Base-by-base conservation (phyloP, 805 yeast genomes). In the Candida schatavii region DNA sequence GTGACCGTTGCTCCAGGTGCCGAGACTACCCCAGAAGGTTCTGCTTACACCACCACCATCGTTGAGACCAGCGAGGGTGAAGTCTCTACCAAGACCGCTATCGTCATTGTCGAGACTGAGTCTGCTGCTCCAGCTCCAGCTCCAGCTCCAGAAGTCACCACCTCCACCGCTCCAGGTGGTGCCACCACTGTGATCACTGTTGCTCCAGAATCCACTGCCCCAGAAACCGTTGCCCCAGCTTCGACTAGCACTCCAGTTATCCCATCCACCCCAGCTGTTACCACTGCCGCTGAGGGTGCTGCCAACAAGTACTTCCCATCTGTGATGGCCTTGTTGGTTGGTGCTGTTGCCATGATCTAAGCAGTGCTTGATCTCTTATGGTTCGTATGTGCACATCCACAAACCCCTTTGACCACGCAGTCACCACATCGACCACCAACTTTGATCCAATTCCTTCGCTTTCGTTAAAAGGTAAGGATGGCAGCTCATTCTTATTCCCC, bases 1-100 rank as follows among this genome's bases (percentile, higher is more conserved):
- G 44, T 46, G 3, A 58, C 39, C 35, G 74, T 72, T 10, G 54
- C 54, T 15, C 74, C 62, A 59, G 62, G 72, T 45, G 64, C 70
- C 30, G 64, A 55, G 55, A 62, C 68, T 48, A 70, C 72, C 42
- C 50, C 48, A 22, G 7, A 23, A 7, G 11, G 10, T 11, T 23
- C 27, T 11, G 35, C 19, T 17, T 14, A 17, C 21, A 14, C 21
- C 18, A 17, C 21, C 35, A 44, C 55, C 41, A 50, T 33, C 25
- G 43, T 50, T 20, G 43, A 37, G 37, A 46, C 51, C 34, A 19
- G 51, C 14, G 20, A 54, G 22, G 23, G 43, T 15, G 42, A 10
- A 7, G 28, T 22, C 13, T 21, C 43, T 3, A 34, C 41, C 26
- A 37, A 44, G 19, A 30, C 17, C 5, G 41, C 39, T 37, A n/a